Conservation (phyloP, 176 grass and related monocot species). For the Paspalum notatum region DNA sequence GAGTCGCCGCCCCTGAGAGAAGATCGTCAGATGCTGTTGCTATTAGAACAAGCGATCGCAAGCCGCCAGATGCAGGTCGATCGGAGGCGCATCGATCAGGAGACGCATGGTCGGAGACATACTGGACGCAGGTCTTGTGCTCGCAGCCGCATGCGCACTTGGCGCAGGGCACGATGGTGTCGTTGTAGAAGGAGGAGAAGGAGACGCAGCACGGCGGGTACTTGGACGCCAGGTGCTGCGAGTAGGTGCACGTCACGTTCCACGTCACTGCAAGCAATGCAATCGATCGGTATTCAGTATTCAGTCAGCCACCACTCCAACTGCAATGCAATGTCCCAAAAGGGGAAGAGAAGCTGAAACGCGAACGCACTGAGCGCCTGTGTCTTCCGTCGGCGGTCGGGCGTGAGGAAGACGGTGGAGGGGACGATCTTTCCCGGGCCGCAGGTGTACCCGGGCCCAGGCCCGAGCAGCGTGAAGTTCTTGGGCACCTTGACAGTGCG, state of each 20-base stretch:
- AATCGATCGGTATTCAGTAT: not conserved
- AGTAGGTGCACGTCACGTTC: constrained; percentile 93
- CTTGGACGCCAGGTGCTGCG: constrained; percentile 82
- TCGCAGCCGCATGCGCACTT: constrained; percentile 87
- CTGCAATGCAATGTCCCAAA: too few relatives aligned
- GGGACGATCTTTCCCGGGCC: constrained; percentile 75
- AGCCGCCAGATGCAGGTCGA: not conserved
- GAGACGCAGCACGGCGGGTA: constrained; percentile 89
- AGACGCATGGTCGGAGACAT: not conserved
- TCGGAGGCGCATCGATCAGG: too few relatives aligned
- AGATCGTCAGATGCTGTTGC: too few relatives aligned
- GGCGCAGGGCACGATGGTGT: constrained; percentile 87
- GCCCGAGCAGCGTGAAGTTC: constrained; percentile 89
- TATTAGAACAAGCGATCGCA: too few relatives aligned
- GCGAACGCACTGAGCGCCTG: constrained; percentile 74
- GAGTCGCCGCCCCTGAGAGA: constrained; percentile 61
- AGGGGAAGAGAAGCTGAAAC: too few relatives aligned
- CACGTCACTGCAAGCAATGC: constrained; percentile 67
- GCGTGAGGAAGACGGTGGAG: constrained; percentile 64
- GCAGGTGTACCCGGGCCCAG: constrained; percentile 82
- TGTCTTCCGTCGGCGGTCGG: constrained; percentile 78
- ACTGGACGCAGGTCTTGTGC: constrained; percentile 84
- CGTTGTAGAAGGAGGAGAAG: constrained; percentile 96
- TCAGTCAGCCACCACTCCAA: too few relatives aligned
- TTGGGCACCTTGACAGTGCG: constrained; percentile 89